Conservation (phyloP, 345 rosid species). For the Acer campestre region DNA sequence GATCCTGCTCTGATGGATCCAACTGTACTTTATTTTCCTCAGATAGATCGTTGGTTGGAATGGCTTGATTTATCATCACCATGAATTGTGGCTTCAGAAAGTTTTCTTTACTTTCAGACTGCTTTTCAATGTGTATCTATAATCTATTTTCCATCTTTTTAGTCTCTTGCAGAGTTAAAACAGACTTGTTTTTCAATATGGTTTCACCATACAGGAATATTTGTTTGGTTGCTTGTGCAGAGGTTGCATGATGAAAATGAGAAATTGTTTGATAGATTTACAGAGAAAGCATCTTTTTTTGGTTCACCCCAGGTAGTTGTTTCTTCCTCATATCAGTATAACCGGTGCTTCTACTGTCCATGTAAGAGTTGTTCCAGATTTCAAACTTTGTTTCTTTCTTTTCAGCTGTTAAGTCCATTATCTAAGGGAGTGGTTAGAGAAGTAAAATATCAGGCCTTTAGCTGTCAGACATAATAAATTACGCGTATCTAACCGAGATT, state of each 20-base stretch:
- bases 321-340: background rate
- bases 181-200: background rate
- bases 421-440: conserved; percentile 56
- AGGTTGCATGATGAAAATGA: conserved; percentile 98
- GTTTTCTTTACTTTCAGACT: background rate
- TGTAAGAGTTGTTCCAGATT: conserved; percentile 10
- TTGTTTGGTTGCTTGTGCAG: conserved; percentile 48
- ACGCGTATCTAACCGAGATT: too few species aligned
- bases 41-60: conserved; percentile 18
- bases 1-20: background rate
- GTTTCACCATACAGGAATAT: conserved; percentile 22
- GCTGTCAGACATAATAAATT: too few species aligned
- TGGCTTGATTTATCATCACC: background rate
- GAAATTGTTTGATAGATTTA: conserved; percentile 93
- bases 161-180: background rate
- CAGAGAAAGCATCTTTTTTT: conserved; percentile 78
- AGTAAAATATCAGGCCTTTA: too few species aligned
- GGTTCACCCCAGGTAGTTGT: conserved; percentile 67
- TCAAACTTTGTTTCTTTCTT: conserved; percentile 27
- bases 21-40: background rate
- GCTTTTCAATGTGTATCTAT: background rate
- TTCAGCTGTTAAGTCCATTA: conserved; percentile 68
- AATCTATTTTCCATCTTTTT: background rate
- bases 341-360: conserved; percentile 6
- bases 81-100: background rate